A percentile compares a stretch with the other conserved stretches of the same genome.
Conservation (phyloP, 2,329 filamentous ascomycete species). For the Hypoxylon sp. region DNA sequence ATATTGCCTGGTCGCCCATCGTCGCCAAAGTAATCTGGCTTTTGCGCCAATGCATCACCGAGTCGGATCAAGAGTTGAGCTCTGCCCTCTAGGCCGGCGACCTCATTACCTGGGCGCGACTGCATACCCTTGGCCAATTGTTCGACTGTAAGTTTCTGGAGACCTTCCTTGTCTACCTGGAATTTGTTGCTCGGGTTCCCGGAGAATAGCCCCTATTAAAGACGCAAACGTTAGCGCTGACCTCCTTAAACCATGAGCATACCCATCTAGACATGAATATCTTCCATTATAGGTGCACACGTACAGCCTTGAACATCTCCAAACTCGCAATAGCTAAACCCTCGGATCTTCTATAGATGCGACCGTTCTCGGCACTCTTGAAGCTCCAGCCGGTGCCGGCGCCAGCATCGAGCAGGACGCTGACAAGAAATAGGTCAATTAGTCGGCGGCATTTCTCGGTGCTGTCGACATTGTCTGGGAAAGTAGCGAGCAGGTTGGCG, state of each 20-base stretch:
- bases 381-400: slow-evolving; percentile 94
- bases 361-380: slow-evolving; percentile 89
- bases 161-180: slow-evolving; percentile 88
- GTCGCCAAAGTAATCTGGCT: slow-evolving; percentile 85
- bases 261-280: neutral
- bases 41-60: slow-evolving; percentile 79
- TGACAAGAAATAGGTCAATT: slow-evolving; percentile 76
- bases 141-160: slow-evolving; percentile 81
- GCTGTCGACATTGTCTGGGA: slow-evolving; percentile 58
- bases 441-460: slow-evolving; percentile 62
- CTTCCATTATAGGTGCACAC: slow-evolving; percentile 22
- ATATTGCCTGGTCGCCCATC: slow-evolving; percentile 92
- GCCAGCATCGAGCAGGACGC: slow-evolving; percentile 87
- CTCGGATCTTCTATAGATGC: slow-evolving; percentile 83
- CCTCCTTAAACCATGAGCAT: neutral
- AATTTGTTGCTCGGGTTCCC: slow-evolving; percentile 84
- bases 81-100: slow-evolving; percentile 88
- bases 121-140: slow-evolving; percentile 86
- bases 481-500: slow-evolving; percentile 54
- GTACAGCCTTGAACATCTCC: slow-evolving; percentile 89
- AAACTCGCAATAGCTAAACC: slow-evolving; percentile 71
- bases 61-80: slow-evolving; percentile 83
- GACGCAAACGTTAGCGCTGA: slow-evolving; percentile 23
- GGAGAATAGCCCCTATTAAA: slow-evolving; percentile 80
- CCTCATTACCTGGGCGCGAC: slow-evolving; percentile 82